phyloP scores from a whole-genome alignment of 495 filamentous ascomycete genomes.

The Rhypophila decipiens region DNA sequence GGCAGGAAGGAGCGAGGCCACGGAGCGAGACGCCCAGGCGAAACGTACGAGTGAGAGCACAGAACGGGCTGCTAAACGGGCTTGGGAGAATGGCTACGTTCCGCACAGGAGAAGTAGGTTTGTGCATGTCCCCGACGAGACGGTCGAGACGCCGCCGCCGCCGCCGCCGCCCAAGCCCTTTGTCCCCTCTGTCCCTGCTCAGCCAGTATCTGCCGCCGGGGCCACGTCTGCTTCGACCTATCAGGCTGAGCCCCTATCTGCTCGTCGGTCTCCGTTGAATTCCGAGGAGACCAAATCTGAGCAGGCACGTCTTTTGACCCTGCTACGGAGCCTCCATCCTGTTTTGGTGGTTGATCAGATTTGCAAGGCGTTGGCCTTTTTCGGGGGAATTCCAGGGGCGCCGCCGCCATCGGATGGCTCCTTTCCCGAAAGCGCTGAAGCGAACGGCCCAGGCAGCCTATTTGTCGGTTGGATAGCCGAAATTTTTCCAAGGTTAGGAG shows the following conservation, averaged over 20 bases:
- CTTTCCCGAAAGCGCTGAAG: conserved; percentile 48
- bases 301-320: conserved; percentile 48
- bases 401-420: conserved; percentile 44
- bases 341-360: conserved; percentile 50
- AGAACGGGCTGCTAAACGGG: conserved; percentile 43
- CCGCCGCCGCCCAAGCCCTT: conserved; percentile 16
- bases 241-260: too few relatives aligned
- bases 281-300: conserved; percentile 47
- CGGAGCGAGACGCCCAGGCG: conserved; percentile 44
- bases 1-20: conserved; percentile 32
- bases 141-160: too few relatives aligned
- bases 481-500: conserved; percentile 45
- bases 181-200: conserved; percentile 2
- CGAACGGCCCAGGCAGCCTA: conserved; percentile 47
- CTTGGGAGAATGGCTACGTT: conserved; percentile 44
- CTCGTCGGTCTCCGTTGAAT: conserved; percentile 26
- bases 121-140: conserved; percentile 25
- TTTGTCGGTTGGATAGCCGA: conserved; percentile 55
- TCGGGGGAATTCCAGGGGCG: conserved; percentile 50
- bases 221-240: conserved; percentile 1
- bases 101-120: conserved; percentile 41
- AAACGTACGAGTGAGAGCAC: conserved; percentile 54
- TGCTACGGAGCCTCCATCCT: conserved; percentile 46
- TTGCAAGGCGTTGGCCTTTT: conserved; percentile 52
- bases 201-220: neutral